These are phyloP conservation scores for Penicillium coffeae DNA, from an alignment of 495 filamentous ascomycete genomes.

Conservation along the genomic window DNA sequence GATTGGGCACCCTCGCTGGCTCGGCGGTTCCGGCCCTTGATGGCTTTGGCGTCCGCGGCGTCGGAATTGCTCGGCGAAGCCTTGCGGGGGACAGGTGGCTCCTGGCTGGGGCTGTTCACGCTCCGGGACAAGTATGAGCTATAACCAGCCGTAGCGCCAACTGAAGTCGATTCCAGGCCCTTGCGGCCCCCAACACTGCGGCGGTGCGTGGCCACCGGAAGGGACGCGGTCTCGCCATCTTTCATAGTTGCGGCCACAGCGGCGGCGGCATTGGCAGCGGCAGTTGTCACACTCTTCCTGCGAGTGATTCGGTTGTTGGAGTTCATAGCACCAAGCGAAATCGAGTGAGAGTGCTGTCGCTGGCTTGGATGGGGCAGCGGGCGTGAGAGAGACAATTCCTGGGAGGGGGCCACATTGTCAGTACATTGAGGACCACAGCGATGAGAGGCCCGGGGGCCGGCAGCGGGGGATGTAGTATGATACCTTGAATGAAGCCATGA, in stretches of 20 bases:
- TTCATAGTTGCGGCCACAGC: slow-evolving; percentile 72
- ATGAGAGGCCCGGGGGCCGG: not conserved
- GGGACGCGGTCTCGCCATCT: slow-evolving; percentile 48
- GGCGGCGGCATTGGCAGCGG: slow-evolving; percentile 68
- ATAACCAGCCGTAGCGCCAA: slow-evolving; percentile 34
- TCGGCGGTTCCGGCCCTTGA: slow-evolving; percentile 69
- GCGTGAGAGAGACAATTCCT: slow-evolving; percentile 48
- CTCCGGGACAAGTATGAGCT: slow-evolving; percentile 43
- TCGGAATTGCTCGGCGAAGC: slow-evolving; percentile 44
- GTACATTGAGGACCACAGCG: slow-evolving; percentile 3
- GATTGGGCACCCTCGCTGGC: slow-evolving; percentile 84
- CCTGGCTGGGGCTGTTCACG: slow-evolving; percentile 52
- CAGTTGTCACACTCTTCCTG: slow-evolving; percentile 87
- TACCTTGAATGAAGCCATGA: slow-evolving; percentile 50
- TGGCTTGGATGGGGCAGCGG: slow-evolving; percentile 48
- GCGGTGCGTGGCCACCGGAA: slow-evolving; percentile 39
- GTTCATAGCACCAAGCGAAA: slow-evolving; percentile 76
- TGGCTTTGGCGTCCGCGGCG: slow-evolving; percentile 49
- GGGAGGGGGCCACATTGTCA: slow-evolving; percentile 18
- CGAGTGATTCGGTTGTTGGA: slow-evolving; percentile 81
- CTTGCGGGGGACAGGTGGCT: slow-evolving; percentile 50
- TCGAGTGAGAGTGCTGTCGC: slow-evolving; percentile 78
- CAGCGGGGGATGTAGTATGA: not conserved
- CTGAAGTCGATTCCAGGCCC: slow-evolving; percentile 43
- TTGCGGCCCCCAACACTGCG: slow-evolving; percentile 45